Evolutionary conservation across 208 protist genomes (phyloP).

Genomic region (Trypanosoma scelopori): DNA sequence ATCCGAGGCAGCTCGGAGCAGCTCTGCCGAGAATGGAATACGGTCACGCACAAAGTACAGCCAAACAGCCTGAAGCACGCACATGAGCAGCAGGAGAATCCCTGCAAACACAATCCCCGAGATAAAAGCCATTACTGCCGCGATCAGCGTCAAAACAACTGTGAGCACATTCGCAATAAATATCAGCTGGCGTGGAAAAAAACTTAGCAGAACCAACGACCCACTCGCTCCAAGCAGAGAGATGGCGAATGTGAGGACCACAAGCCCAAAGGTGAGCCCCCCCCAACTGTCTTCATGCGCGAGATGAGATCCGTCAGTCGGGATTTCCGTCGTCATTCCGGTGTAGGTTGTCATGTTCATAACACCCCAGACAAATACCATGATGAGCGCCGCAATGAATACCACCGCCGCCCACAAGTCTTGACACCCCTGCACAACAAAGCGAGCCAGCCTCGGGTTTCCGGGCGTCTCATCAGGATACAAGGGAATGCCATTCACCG

Average conservation of each 20-base stretch:
- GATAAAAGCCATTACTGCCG: constrained; percentile 18
- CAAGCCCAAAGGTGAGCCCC: background rate
- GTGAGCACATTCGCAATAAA: constrained; percentile 29
- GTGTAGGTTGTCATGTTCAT: constrained; percentile 21
- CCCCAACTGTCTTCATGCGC: background rate
- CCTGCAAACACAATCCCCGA: constrained; percentile 12
- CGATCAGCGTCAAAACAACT: constrained; percentile 22
- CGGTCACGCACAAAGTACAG: constrained; percentile 55
- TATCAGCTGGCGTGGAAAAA: constrained; percentile 28
- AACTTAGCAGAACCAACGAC: constrained; percentile 25
- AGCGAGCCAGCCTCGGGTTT: constrained; percentile 57
- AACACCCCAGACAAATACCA: constrained; percentile 31
- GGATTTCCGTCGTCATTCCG: background rate
- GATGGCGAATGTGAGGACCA: constrained; percentile 14
- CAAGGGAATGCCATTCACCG: constrained; percentile 56
- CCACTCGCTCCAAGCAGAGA: constrained; percentile 26
- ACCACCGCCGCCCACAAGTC: constrained; percentile 75
- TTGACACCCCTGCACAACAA: constrained; percentile 59
- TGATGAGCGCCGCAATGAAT: constrained; percentile 38
- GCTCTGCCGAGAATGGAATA: constrained; percentile 76
- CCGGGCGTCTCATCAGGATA: constrained; percentile 44
- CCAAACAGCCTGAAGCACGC: constrained; percentile 31
- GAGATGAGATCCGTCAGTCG: background rate
- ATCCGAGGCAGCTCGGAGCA: constrained; percentile 47
- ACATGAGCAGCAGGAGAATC: constrained; percentile 23